Evolutionary conservation across 768 basidiomycete species (phyloP), one percentile per base, ranked within the genome.

Genomic region (Boletus reticulatus): DNA sequence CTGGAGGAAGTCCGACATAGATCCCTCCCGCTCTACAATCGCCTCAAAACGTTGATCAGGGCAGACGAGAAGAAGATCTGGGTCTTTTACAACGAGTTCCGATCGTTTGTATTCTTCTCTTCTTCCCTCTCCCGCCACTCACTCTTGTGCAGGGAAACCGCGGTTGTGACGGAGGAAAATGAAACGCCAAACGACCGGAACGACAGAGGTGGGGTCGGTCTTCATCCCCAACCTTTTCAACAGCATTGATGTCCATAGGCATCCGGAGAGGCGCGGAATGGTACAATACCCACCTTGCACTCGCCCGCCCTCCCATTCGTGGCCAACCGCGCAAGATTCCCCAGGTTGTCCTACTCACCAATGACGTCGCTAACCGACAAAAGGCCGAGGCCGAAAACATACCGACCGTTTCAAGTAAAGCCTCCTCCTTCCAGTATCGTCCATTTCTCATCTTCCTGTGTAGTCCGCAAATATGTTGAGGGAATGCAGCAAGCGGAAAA

Each of bases 1-100:
- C 77, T 98, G 50, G 92, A 97, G 61, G 97, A 99, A 83, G 94
- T 98, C 56, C 82, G 96, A 55, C 97, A 98, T 69, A 82, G 97
- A 19, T 94, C 91, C 1, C 74, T 98, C 24, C 96, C 96, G 4
- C 75, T 98, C 16, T 94, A 92, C 73, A 98, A 94, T 69, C 88
- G 95, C 32, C 79, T 99, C 59, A 95, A 92, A 63, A 83, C 88
- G 1, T 78, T 98, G 45, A 79, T 88, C 31, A 89, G 84, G 58
- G 83, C 85, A 61, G 96, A 98, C 54, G 93, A 92, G 57, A 94
- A 93, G 67, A 77, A 74, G n/a, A 80, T 87, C 11, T 92, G 86
- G 84, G 78, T 90, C 7, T 93, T 92, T 67, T 92, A 94, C 67
- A 92, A 94, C 65, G 92, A 94, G 65, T 93, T 85, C 67, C 74